A percentile compares a stretch with the other conserved stretches of the same genome.
Evolutionary conservation across 345 rosid genomes (phyloP).

Genomic region (Trapa bicornis): DNA sequence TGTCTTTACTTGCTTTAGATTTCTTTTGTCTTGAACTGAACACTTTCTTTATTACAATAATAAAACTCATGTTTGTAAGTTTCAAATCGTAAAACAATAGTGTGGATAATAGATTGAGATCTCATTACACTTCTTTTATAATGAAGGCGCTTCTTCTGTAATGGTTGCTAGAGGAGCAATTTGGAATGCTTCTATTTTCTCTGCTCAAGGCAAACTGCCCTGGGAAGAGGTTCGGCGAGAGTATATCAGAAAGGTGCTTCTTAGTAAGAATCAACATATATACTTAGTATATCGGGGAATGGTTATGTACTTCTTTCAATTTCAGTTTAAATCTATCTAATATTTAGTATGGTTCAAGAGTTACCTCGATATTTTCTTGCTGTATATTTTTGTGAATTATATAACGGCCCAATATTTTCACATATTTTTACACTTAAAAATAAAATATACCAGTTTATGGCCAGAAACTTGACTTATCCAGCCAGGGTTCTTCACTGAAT

Average conservation of each 20-base stretch:
- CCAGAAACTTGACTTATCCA: background rate
- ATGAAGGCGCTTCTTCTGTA: conserved; percentile 66
- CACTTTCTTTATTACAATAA: background rate
- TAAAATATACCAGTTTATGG: background rate
- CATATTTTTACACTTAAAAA: background rate
- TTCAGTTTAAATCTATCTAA: background rate
- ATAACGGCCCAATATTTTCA: background rate
- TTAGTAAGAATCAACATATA: background rate
- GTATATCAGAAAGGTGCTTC: conserved; percentile 61
- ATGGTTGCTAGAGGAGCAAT: conserved; percentile 96
- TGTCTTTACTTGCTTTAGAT: background rate
- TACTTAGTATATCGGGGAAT: background rate
- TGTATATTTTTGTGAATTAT: background rate
- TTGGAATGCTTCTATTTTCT: conserved; percentile 92
- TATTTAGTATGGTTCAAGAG: background rate
- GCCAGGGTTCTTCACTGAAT: background rate
- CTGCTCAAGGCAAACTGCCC: conserved; percentile 46
- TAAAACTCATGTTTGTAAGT: background rate
- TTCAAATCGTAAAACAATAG: background rate
- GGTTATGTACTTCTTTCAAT: background rate
- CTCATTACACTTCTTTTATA: background rate
- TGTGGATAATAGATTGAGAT: background rate
- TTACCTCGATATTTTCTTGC: background rate
- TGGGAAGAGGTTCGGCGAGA: conserved; percentile 69
- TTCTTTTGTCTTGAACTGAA: background rate